Percentiles rank a stretch among this genome's conserved stretches.
These are phyloP conservation scores for Pneumocystis jirovecii DNA, from an alignment of 1,139 yeast species.

Conservation along the genomic window DNA sequence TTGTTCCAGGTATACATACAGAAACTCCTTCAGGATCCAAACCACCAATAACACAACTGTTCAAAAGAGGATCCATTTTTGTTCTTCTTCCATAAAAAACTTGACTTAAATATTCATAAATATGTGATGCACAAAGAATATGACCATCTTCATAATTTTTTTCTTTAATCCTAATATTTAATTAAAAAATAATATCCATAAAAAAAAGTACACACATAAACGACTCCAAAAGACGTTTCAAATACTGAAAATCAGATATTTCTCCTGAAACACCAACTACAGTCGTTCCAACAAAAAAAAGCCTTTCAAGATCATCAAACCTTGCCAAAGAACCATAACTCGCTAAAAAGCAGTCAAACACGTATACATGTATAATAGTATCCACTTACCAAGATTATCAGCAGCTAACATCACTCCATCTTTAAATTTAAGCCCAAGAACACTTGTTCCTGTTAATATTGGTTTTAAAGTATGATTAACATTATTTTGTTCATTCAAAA, in stretches of 20 bases:
- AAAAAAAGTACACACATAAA: conserved; percentile 31
- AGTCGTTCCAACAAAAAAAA: conserved; percentile 74
- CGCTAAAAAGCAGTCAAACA: conserved; percentile 17
- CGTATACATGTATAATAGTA: background rate
- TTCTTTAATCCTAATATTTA: conserved; percentile 37
- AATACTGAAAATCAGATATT: conserved; percentile 79
- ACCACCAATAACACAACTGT: conserved; percentile 84
- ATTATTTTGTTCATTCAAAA: background rate
- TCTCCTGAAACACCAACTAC: conserved; percentile 94
- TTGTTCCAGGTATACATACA: conserved; percentile 13
- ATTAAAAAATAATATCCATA: conserved; percentile 15
- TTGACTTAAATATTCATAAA: conserved; percentile 74
- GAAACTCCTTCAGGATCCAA: conserved; percentile 29
- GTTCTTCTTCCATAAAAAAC: conserved; percentile 78
- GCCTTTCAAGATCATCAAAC: conserved; percentile 70
- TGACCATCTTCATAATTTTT: conserved; percentile 72
- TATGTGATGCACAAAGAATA: conserved; percentile 64
- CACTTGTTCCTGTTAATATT: conserved; percentile 91
- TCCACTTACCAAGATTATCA: conserved; percentile 55
- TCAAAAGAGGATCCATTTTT: conserved; percentile 95
- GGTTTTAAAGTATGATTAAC: conserved; percentile 72
- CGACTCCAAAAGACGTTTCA: conserved; percentile 61
- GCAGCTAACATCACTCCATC: conserved; percentile 92
- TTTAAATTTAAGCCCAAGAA: conserved; percentile 73
- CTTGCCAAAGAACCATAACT: conserved; percentile 87